phyloP scores from a whole-genome alignment of 1,284 basidiomycete genomes.

The Exobasidium rhododendri region DNA sequence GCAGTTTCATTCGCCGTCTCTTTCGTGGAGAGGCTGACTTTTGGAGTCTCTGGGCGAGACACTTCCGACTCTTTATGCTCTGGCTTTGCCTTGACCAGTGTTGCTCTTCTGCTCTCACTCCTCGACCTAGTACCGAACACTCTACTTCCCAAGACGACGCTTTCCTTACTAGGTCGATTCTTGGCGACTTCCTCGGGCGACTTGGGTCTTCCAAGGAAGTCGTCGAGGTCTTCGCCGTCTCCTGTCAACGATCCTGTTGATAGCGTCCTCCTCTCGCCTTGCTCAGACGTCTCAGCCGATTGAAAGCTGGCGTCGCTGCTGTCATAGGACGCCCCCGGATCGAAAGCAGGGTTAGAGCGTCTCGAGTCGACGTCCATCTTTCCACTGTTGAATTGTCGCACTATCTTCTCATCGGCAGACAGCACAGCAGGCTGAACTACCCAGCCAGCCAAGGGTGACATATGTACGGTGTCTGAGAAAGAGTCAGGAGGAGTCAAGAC shows the following conservation, averaged over 20 bases:
- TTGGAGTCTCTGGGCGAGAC: not conserved
- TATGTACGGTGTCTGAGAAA: not conserved
- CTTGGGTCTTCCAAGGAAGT: constrained; percentile 1
- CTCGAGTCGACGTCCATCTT: not conserved
- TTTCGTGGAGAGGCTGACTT: not conserved
- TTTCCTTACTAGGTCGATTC: constrained; percentile 7
- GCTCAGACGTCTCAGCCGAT: not conserved
- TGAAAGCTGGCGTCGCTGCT: not conserved
- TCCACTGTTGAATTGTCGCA: not conserved
- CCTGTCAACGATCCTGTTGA: not conserved
- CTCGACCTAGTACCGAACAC: not conserved
- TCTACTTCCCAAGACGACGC: constrained; percentile 13
- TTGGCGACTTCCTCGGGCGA: constrained; percentile 4
- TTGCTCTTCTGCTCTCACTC: not conserved
- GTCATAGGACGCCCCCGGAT: too few species aligned
- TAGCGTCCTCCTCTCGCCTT: not conserved
- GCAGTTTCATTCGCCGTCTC: not conserved
- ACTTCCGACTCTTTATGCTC: not conserved
- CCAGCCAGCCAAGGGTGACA: constrained; percentile 13
- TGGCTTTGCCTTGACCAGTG: not conserved
- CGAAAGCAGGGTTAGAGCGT: not conserved
- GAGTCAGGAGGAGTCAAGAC: constrained; percentile 5
- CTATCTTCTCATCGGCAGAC: not conserved
- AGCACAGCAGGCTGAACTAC: not conserved
- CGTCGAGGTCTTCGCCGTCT: constrained; percentile 10